Evolutionary conservation across 106 monocot genomes (phyloP), one percentile per base, ranked within the genome.

Genomic region (Allium sativum): DNA sequence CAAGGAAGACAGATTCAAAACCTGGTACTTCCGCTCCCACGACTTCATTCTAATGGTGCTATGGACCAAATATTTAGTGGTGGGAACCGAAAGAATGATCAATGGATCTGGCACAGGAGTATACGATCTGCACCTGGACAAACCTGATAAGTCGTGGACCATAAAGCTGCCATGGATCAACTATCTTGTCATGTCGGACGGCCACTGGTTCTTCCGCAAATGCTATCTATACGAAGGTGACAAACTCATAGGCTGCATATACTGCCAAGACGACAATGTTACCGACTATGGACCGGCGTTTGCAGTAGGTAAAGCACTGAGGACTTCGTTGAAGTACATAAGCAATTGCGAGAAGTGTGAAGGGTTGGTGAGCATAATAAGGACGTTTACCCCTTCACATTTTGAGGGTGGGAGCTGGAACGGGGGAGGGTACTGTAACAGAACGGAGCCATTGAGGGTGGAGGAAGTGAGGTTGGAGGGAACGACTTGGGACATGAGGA

Each of bases 121-220:
- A 0, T 82, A 44, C 41, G 76, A 91, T 20, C 7, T 91, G 16
- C 74, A 83, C 21, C 31, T 86, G 8, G 83, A 91, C 72, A 70
- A 47, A 45, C 31, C 74, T 1, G 80, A 91, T 53, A 41, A 9
- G n/a, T 52, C 48, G 8, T 91, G 80, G 83, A 42, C 75, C 9
- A 20, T 56, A 0, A 55, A 80, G 54, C 67, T 91, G 14, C 64
- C 56, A 0, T 17, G 20, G 17, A 48, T 74, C 21, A 65, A 83
- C 77, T 73, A 76, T 43, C 12, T 72, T 9, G 61, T 91, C 56
- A 44, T 91, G 42, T 91, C 91, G 1, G 61, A 12, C 12, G 80
- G 70, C 2, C 79, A 83, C 45, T 91, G 91, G 91, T 86, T 80
- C 67, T 91, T 81, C 65, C 40, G 91, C 14, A 73, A 75, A 54